Percentiles rank a stretch among this genome's conserved stretches.
phyloP scores from a whole-genome alignment of 108 stramenopile genomes.

The Skeletonema potamos region DNA sequence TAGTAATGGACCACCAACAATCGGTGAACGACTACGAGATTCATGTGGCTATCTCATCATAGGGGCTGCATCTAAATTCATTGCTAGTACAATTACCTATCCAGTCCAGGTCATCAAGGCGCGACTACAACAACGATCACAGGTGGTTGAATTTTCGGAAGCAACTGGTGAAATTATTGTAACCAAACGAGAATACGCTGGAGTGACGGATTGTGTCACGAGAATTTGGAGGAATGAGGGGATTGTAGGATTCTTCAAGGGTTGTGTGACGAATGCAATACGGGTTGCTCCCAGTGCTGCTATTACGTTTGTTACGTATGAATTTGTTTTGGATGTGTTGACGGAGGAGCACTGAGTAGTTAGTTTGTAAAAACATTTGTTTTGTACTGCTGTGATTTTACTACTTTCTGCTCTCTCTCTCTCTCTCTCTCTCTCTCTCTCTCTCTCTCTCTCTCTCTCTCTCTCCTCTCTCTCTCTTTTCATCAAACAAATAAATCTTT shows the following conservation, averaged over 20 bases:
- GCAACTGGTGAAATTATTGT: slow-evolving; percentile 65
- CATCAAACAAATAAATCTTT: neutral
- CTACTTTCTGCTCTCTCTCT: neutral
- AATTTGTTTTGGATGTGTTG: slow-evolving; percentile 65
- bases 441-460: too few relatives aligned
- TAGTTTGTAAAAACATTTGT: neutral
- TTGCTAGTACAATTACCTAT: slow-evolving; percentile 87
- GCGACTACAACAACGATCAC: slow-evolving; percentile 91
- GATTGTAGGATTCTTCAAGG: slow-evolving; percentile 91
- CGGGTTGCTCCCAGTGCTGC: slow-evolving; percentile 97
- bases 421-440: too few relatives aligned
- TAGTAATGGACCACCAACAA: too few relatives aligned
- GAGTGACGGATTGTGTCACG: slow-evolving; percentile 61
- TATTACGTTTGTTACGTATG: slow-evolving; percentile 96
- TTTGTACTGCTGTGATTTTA: neutral
- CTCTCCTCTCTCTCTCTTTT: too few relatives aligned
- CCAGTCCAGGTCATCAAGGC: slow-evolving; percentile 96
- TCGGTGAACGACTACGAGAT: slow-evolving; percentile 51
- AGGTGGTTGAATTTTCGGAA: slow-evolving; percentile 63
- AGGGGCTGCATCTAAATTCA: slow-evolving; percentile 83
- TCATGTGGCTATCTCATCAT: slow-evolving; percentile 85
- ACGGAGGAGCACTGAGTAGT: neutral
- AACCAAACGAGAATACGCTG: slow-evolving; percentile 68
- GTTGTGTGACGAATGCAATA: slow-evolving; percentile 91
- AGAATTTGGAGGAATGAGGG: slow-evolving; percentile 83